phyloP scores from a whole-genome alignment of 2,329 filamentous ascomycete genomes.

The Exserohilum rostratum region DNA sequence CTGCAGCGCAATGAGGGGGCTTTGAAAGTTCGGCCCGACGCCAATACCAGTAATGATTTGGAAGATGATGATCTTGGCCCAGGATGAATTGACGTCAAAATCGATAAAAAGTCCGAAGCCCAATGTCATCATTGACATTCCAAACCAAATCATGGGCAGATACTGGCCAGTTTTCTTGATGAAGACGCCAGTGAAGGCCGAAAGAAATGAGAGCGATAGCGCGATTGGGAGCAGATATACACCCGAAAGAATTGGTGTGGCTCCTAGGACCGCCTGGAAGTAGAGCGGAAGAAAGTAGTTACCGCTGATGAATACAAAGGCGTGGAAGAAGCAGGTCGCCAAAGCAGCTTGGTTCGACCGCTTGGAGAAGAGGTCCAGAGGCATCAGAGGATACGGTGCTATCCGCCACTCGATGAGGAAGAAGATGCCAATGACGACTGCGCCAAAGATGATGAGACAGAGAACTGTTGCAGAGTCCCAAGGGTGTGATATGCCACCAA shows the following conservation, averaged over 20 bases:
- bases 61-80: slow-evolving; percentile 50
- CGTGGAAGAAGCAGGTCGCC: slow-evolving; percentile 72
- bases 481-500: slow-evolving; percentile 75
- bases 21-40: slow-evolving; percentile 72
- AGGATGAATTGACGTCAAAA: slow-evolving; percentile 38
- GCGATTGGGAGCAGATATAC: slow-evolving; percentile 76
- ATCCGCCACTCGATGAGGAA: slow-evolving; percentile 73
- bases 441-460: slow-evolving; percentile 77
- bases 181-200: slow-evolving; percentile 61
- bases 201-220: slow-evolving; percentile 68
- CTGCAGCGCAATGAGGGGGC: slow-evolving; percentile 71
- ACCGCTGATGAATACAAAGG: slow-evolving; percentile 76
- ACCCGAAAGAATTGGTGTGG: slow-evolving; percentile 72
- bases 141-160: slow-evolving; percentile 48
- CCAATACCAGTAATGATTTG: slow-evolving; percentile 49
- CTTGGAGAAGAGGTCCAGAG: slow-evolving; percentile 70
- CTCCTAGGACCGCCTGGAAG: slow-evolving; percentile 76
- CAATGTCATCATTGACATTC: slow-evolving; percentile 45
- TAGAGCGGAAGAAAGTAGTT: slow-evolving; percentile 85
- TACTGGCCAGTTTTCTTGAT: slow-evolving; percentile 56
- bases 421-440: slow-evolving; percentile 68
- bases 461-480: slow-evolving; percentile 79
- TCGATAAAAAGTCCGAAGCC: slow-evolving; percentile 50
- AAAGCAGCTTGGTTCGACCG: slow-evolving; percentile 71
- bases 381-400: slow-evolving; percentile 80